Conservation (phyloP, 108 stramenopile species). For the Bacterosira constricta region DNA sequence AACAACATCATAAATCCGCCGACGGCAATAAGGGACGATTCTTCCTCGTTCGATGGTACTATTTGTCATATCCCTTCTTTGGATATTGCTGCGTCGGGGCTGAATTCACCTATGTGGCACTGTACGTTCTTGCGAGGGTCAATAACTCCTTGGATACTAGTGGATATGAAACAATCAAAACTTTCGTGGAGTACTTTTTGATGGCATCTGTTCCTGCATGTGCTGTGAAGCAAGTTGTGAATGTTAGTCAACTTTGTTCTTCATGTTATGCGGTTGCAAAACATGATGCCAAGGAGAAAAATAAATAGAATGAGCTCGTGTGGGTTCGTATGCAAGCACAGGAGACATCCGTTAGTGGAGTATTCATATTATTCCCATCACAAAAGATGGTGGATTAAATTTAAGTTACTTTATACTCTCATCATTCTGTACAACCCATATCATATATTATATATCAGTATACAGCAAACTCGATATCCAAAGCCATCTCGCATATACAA, state of each 20-base stretch:
- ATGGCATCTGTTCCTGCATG: slow-evolving; percentile 69
- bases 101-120: slow-evolving; percentile 83
- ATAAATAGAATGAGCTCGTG: slow-evolving; percentile 19
- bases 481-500: no score
- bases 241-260: slow-evolving; percentile 81
- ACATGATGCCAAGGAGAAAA: slow-evolving; percentile 62
- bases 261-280: slow-evolving; percentile 85
- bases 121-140: slow-evolving; percentile 52
- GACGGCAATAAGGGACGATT: slow-evolving; percentile 87
- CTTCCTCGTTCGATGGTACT: slow-evolving; percentile 91
- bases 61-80: slow-evolving; percentile 92
- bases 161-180: slow-evolving; percentile 20
- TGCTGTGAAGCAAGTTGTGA: slow-evolving; percentile 83
- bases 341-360: background rate
- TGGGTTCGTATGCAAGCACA: background rate
- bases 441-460: no score
- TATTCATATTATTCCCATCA: background rate
- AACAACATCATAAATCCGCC: slow-evolving; percentile 92
- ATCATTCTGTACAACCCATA: no score
- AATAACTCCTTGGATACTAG: background rate
- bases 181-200: slow-evolving; percentile 42
- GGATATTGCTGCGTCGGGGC: slow-evolving; percentile 95
- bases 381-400: no score
- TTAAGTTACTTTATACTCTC: no score
- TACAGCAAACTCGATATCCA: no score